A percentile compares a stretch with the other conserved stretches of the same genome.
phyloP scores from a whole-genome alignment of 176 grass and related monocot genomes.

The Oropetium thomaeum region DNA sequence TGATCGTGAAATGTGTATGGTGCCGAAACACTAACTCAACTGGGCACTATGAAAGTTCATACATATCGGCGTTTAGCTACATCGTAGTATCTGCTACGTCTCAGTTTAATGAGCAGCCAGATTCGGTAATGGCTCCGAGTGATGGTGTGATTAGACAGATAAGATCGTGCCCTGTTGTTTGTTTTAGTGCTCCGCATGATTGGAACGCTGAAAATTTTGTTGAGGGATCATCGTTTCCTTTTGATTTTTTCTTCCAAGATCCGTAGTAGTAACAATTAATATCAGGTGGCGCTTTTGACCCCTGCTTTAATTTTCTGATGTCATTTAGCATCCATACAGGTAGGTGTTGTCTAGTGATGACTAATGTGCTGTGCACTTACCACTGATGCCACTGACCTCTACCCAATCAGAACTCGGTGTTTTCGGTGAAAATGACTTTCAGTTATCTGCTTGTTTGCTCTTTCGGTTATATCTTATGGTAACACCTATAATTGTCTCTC shows the following conservation, averaged over 20 bases:
- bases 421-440: not conserved
- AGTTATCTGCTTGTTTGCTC: constrained; percentile 20
- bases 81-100: no score
- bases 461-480: not conserved
- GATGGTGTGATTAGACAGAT: constrained; percentile 46
- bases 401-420: constrained; percentile 5
- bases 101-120: constrained; percentile 34
- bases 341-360: constrained; percentile 32
- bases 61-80: constrained; percentile 7
- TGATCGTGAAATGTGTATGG: constrained; percentile 58
- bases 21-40: constrained; percentile 32
- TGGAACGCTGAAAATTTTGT: constrained; percentile 29
- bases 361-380: constrained; percentile 49
- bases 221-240: not conserved
- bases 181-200: constrained; percentile 58
- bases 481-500: not conserved
- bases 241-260: not conserved
- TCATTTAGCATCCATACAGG: constrained; percentile 32
- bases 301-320: constrained; percentile 24
- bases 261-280: constrained; percentile 25
- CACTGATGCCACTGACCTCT: constrained; percentile 32
- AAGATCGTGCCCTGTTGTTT: constrained; percentile 39
- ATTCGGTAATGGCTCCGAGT: not conserved
- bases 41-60: constrained; percentile 33
- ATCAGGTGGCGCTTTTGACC: constrained; percentile 22